phyloP scores from a whole-genome alignment of 2,329 filamentous ascomycete species.

The Pestalotiopsis sp. region DNA sequence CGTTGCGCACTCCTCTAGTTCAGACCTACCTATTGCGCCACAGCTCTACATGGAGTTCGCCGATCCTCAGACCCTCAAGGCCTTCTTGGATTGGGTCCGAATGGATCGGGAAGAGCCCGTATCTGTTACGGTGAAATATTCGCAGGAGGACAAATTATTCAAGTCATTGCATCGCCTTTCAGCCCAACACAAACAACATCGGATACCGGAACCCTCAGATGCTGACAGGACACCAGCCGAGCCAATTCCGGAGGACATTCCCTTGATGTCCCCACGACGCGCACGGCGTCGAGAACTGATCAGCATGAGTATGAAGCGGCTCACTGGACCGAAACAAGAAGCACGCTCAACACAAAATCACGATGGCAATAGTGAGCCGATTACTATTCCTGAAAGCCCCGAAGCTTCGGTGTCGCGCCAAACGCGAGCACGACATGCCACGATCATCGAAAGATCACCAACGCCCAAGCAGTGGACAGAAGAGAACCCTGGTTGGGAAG shows the following conservation, averaged over 20 bases:
- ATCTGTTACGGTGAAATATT: not conserved
- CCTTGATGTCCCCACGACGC: constrained; percentile 26
- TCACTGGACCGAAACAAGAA: not conserved
- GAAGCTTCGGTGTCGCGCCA: not conserved
- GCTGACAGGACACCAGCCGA: not conserved
- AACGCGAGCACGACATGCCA: not conserved
- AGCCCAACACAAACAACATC: not conserved
- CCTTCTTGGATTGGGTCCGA: constrained; percentile 26
- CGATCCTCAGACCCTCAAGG: constrained; percentile 16
- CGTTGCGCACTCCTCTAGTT: constrained; percentile 13
- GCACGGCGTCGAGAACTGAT: not conserved
- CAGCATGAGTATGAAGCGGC: not conserved
- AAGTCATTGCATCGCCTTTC: not conserved
- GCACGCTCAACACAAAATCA: not conserved
- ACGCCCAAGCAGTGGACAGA: constrained; percentile 49
- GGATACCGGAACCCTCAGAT: constrained; percentile 1
- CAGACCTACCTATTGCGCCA: constrained; percentile 13
- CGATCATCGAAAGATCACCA: not conserved
- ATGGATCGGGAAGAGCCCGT: constrained; percentile 10
- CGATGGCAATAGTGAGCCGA: not conserved
- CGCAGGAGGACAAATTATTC: not conserved
- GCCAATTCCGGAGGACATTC: constrained; percentile 23
- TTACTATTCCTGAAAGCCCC: not conserved
- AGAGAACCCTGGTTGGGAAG: constrained; percentile 53
- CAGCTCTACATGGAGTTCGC: constrained; percentile 29